phyloP scores from a whole-genome alignment of 2,329 filamentous ascomycete species.

The Tolypocladium tundrense region DNA sequence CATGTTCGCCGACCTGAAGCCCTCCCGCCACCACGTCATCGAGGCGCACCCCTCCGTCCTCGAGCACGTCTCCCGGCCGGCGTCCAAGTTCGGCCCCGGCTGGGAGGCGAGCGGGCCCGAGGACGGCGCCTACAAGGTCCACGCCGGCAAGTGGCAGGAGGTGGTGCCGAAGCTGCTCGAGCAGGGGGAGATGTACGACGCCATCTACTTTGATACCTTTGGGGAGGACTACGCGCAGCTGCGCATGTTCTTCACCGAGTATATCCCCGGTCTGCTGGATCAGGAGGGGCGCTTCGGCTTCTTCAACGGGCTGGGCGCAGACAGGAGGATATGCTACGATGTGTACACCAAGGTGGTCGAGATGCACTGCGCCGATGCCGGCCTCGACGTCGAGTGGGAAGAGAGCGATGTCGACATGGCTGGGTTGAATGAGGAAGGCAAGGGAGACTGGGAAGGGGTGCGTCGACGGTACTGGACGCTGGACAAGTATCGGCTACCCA shows the following conservation, averaged over 20 bases:
- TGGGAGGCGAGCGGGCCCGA: slow-evolving; percentile 48
- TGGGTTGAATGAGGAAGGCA: slow-evolving; percentile 51
- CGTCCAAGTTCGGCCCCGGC: slow-evolving; percentile 39
- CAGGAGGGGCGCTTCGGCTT: slow-evolving; percentile 69
- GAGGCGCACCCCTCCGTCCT: slow-evolving; percentile 77
- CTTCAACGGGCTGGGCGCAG: slow-evolving; percentile 85
- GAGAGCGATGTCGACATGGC: slow-evolving; percentile 62
- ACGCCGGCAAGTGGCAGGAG: slow-evolving; percentile 68
- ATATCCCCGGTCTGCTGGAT: slow-evolving; percentile 70
- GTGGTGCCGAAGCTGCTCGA: slow-evolving; percentile 59
- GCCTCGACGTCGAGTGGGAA: slow-evolving; percentile 81
- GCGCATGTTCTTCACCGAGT: slow-evolving; percentile 78
- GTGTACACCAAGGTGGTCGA: slow-evolving; percentile 90
- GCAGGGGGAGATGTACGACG: slow-evolving; percentile 64
- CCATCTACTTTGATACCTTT: slow-evolving; percentile 96
- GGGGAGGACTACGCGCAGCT: slow-evolving; percentile 86
- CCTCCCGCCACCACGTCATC: slow-evolving; percentile 68
- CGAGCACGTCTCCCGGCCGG: slow-evolving; percentile 42
- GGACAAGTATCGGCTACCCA: slow-evolving; percentile 63
- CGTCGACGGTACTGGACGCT: slow-evolving; percentile 84
- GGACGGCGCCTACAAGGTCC: slow-evolving; percentile 61
- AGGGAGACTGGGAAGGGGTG: slow-evolving; percentile 80
- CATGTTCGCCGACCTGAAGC: slow-evolving; percentile 60
- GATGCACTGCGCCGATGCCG: slow-evolving; percentile 80
- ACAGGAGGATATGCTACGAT: slow-evolving; percentile 88